These are phyloP conservation scores for Fusarium sp. DNA, from an alignment of 2,329 filamentous ascomycete species.

Conservation along the genomic window DNA sequence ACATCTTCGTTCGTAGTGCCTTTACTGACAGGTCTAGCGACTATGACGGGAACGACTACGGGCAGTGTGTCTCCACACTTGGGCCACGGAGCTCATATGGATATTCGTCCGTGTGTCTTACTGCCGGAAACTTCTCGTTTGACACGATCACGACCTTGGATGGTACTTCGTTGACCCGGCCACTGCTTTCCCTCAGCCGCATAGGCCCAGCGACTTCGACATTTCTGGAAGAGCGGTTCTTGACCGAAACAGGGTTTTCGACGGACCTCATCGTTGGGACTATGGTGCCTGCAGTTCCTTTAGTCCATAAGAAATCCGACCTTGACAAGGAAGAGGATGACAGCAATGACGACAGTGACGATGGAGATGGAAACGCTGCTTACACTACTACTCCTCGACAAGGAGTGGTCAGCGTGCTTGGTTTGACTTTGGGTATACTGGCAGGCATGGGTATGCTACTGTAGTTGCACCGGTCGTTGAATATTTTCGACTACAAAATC, in stretches of 20 bases:
- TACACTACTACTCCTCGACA: background rate
- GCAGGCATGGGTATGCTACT: slow-evolving; percentile 17
- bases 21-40: background rate
- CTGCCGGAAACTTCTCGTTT: no score
- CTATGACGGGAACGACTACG: background rate
- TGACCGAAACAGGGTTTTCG: background rate
- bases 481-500: background rate
- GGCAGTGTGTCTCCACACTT: background rate
- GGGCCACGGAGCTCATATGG: background rate
- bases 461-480: background rate
- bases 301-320: slow-evolving; percentile 3
- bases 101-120: slow-evolving; percentile 1
- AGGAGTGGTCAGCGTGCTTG: background rate
- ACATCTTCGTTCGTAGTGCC: rapidly evolving
- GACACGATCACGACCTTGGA: background rate
- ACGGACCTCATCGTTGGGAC: slow-evolving; percentile 3
- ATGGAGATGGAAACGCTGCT: background rate
- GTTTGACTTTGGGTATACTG: slow-evolving; percentile 5
- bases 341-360: background rate
- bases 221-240: background rate
- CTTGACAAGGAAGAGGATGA: background rate
- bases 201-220: background rate
- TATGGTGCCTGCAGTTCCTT: slow-evolving; percentile 1
- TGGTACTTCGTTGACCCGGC: background rate
- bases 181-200: background rate